Base-by-base conservation (phyloP, 2,329 filamentous ascomycete species). In the Parasarocladium wereldwijsianum region DNA sequence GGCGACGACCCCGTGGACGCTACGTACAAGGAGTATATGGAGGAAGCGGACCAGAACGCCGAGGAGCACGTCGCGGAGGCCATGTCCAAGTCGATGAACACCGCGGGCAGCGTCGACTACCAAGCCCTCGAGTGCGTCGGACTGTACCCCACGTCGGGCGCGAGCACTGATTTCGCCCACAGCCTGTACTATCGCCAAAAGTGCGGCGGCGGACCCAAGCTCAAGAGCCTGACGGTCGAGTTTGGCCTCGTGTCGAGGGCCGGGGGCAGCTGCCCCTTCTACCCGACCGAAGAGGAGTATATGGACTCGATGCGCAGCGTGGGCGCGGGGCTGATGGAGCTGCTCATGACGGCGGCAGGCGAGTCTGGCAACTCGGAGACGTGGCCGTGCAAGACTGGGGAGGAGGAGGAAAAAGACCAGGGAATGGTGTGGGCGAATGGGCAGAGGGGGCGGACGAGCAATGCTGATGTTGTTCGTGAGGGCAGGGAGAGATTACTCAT, bases 261-360 rank as follows among this genome's bases (percentile, higher is more conserved):
- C 2, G 21, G 19, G 10, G 23, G 18, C 1, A 34, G 34, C 9
- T 56, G 53, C 26, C 50, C 52, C 0, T 67, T 66, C 35, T 67
- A 67, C 36, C 62, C 62, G 0, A 55, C 52, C 2, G 40, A 43
- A 2, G 39, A 45, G 20, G 49, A 55, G 43, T 64, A 62, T 38
- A 54, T 57, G 35, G 35, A 43, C 30, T 62, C 54, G 37, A 45
- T 66, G 37, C 46, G 52, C 22, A 59, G 65, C 44, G 57, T 56
- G 9, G 51, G 46, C 3, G 52, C 56, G 4, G 62, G 55, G 0
- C 54, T 66, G 40, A 66, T 66, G 49, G 62, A 68, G 43, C 43
- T 64, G 29, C 39, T 57, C 17, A 33, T 55, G 18, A 36, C 36
- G 14, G 50, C 44, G 10, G 48, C 47, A 6, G 43, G 34, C 10